Evolutionary conservation across 176 grass and related monocot genomes (phyloP).

Genomic region (Carex pumila): DNA sequence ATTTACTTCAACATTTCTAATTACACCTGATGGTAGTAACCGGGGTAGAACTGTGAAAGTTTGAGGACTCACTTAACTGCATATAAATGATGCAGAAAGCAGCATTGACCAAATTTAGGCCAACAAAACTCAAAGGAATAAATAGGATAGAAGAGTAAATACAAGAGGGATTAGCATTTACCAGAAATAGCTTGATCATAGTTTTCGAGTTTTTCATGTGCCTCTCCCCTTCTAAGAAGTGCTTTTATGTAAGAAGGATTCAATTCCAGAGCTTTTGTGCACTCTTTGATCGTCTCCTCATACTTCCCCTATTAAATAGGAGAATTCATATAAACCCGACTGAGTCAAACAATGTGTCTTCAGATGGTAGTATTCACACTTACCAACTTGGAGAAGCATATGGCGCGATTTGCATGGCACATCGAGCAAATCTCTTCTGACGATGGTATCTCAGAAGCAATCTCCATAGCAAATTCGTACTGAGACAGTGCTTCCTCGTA

Average conservation of each 20-base stretch:
- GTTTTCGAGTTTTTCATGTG: conserved; percentile 90
- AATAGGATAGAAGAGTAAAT: background rate
- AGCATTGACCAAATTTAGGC: background rate
- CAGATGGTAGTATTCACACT: background rate
- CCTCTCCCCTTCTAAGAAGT: conserved; percentile 78
- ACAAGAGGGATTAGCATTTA: conserved; percentile 24
- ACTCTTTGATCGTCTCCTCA: conserved; percentile 79
- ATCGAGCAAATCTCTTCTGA: conserved; percentile 59
- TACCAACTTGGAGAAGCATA: conserved; percentile 92
- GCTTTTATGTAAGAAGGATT: conserved; percentile 86
- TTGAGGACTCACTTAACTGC: background rate
- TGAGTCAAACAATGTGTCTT: background rate
- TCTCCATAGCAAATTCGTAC: conserved; percentile 62
- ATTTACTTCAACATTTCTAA: background rate
- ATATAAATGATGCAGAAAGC: background rate
- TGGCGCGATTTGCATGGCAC: conserved; percentile 72
- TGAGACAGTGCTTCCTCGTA: conserved; percentile 59
- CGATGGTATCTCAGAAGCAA: conserved; percentile 73
- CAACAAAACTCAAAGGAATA: background rate
- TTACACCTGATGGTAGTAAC: background rate
- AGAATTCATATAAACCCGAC: background rate
- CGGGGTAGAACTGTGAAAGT: background rate
- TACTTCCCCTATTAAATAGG: conserved; percentile 47
- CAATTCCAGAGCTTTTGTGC: conserved; percentile 92
- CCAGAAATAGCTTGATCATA: conserved; percentile 94